These are phyloP conservation scores for Aspergillus oerlinghausenensis DNA, from an alignment of 2,329 filamentous ascomycete genomes.

Conservation along the genomic window DNA sequence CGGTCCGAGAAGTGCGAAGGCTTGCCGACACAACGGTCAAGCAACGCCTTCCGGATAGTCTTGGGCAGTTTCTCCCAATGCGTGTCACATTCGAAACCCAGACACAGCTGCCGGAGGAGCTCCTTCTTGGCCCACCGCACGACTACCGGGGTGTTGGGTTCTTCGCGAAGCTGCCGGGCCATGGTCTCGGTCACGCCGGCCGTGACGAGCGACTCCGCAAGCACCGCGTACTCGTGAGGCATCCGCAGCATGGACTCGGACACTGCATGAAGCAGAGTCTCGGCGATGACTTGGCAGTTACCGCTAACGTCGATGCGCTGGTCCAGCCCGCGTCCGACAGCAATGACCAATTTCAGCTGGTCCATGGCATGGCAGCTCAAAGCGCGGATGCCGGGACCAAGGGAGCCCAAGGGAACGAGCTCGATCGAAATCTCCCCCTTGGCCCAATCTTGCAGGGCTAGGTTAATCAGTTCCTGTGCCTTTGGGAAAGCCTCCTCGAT, in stretches of 20 bases:
- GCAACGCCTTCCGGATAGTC: slow-evolving; percentile 43
- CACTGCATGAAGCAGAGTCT: slow-evolving; percentile 35
- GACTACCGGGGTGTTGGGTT: slow-evolving; percentile 35
- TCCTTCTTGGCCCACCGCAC: slow-evolving; percentile 41
- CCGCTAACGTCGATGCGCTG: slow-evolving; percentile 29
- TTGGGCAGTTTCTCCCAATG: slow-evolving; percentile 50
- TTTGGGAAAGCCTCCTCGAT: slow-evolving; percentile 44
- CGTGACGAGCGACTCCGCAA: slow-evolving; percentile 31
- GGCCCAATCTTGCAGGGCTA: slow-evolving; percentile 31
- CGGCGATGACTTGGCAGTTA: slow-evolving; percentile 37
- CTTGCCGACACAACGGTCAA: slow-evolving; percentile 44
- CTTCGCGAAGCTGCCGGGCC: slow-evolving; percentile 29
- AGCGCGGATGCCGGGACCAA: slow-evolving; percentile 33
- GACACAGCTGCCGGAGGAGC: slow-evolving; percentile 44
- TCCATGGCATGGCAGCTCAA: slow-evolving; percentile 27
- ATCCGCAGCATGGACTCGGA: slow-evolving; percentile 32
- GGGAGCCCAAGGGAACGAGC: slow-evolving; percentile 28
- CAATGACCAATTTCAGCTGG: slow-evolving; percentile 28
- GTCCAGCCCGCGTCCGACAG: slow-evolving; percentile 27
- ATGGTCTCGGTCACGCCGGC: slow-evolving; percentile 32
- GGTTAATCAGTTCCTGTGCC: slow-evolving; percentile 29
- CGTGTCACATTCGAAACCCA: slow-evolving; percentile 48
- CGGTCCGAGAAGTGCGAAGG: slow-evolving; percentile 37
- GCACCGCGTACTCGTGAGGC: slow-evolving; percentile 34
- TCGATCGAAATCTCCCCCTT: slow-evolving; percentile 29